Evolutionary conservation across 2,329 filamentous ascomycete genomes (phyloP).

Genomic region (Stagonosporopsis chrysanthemi): DNA sequence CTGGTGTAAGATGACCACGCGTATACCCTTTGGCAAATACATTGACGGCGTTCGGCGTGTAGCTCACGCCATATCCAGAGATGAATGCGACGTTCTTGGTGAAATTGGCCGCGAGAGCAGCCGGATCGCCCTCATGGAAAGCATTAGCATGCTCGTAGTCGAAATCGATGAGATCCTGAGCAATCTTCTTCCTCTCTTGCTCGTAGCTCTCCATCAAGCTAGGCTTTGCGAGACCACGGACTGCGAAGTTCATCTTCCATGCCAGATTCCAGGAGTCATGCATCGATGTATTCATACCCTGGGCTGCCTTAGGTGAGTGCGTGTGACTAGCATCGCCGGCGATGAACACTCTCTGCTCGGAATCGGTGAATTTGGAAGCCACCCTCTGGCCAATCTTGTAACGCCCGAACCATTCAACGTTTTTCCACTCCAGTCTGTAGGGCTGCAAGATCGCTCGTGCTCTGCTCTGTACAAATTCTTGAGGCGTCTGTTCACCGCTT

Average conservation of each 20-base stretch:
- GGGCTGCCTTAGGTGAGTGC: conserved; percentile 53
- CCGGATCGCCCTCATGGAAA: conserved; percentile 67
- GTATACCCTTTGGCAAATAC: conserved; percentile 60
- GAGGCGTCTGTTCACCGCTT: conserved; percentile 53
- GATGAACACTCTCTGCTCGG: conserved; percentile 55
- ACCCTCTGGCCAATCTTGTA: conserved; percentile 61
- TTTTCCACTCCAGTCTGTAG: conserved; percentile 55
- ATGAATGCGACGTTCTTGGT: conserved; percentile 76
- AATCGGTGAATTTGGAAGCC: conserved; percentile 55
- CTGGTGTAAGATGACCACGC: conserved; percentile 53
- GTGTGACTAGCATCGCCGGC: conserved; percentile 58
- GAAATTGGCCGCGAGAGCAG: conserved; percentile 72
- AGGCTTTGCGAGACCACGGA: conserved; percentile 50
- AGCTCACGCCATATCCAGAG: conserved; percentile 74
- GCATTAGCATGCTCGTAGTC: conserved; percentile 60
- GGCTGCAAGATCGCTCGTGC: conserved; percentile 59
- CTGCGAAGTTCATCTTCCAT: conserved; percentile 55
- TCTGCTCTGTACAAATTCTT: conserved; percentile 75
- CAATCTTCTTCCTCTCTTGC: conserved; percentile 53
- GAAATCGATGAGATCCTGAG: conserved; percentile 54
- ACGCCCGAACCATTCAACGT: conserved; percentile 60
- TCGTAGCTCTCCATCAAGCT: conserved; percentile 51
- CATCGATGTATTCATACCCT: conserved; percentile 57
- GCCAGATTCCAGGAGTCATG: conserved; percentile 55
- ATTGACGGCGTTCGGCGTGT: conserved; percentile 70